Base-by-base conservation (phyloP, 345 rosid genomes). In the Bruguiera parviflora region DNA sequence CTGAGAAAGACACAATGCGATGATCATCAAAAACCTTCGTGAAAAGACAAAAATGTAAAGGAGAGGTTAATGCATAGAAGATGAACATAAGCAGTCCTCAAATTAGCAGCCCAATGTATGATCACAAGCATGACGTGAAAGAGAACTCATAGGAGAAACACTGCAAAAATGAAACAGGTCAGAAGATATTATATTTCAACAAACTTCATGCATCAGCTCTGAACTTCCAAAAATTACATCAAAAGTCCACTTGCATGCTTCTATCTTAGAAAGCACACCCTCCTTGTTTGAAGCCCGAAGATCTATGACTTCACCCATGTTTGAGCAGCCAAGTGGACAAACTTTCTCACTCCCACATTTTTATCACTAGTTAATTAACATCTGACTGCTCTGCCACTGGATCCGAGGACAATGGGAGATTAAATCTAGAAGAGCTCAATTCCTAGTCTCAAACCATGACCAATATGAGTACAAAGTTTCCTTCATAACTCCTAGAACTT, bases 1-100 rank as follows among this genome's bases (percentile, higher is more conserved):
- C 98, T 95, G 81, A 29, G 24, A 72, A 78, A 51, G 68, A 75
- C 72, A 53, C 53, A 53, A 73, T 53, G 53, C 25, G 39, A 58
- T 65, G 63, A 65, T 46, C 53, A 64, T 58, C 28, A 61, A 46
- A 8, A 31, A 35, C 55, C 25, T 16, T 71, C 20, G 16, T 15
- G 18, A 32, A 57, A 59, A 29, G 18, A 18, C 29, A 65, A 18
- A 68, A 35, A 1, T 21, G 24, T 24, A 58, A 19, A 62, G 25
- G 24, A 60, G 28, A 64, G 47, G 25, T 56, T 27, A 24, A 11
- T 13, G 5, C 49, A 43, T 43, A 43, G 49, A 43, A 43, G 49
- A 43, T 43, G 18, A 43, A 11, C 16, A 43, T 43, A 56, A 24
- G 31, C 29, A 3, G 2, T 56, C 28, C 28, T 24, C 59, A 24